These are phyloP conservation scores for Ustilago crameri DNA, from an alignment of 1,284 basidiomycete genomes.

Conservation along the genomic window DNA sequence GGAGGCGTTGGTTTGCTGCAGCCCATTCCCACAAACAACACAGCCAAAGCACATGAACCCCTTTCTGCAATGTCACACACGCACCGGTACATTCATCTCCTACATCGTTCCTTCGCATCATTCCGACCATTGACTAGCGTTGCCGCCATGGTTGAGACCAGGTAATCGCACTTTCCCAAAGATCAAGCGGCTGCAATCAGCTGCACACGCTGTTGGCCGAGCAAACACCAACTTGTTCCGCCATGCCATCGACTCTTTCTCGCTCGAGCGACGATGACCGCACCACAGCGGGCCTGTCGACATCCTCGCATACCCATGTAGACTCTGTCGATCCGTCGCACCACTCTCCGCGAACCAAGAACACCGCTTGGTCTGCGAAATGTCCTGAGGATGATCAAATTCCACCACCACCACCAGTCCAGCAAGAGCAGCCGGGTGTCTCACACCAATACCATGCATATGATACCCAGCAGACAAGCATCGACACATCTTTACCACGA, in stretches of 20 bases:
- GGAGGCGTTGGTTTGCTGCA: background rate
- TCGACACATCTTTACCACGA: background rate
- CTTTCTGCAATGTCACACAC: too few species aligned
- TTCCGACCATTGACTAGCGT: too few species aligned
- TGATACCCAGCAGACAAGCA: background rate
- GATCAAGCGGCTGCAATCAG: too few species aligned
- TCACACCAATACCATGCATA: conserved; percentile 1
- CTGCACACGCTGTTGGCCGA: background rate
- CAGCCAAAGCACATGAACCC: background rate
- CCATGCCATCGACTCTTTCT: conserved; percentile 15
- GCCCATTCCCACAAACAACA: background rate
- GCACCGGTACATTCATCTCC: too few species aligned
- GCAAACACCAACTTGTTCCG: background rate
- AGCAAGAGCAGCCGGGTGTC: background rate
- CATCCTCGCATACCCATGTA: conserved; percentile 37
- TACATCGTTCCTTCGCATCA: too few species aligned
- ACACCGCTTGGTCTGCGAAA: conserved; percentile 6
- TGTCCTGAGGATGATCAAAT: background rate
- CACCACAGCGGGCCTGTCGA: conserved; percentile 23
- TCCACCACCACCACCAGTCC: background rate
- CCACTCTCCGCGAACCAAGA: conserved; percentile 22
- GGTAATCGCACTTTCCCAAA: background rate
- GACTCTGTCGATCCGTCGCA: conserved; percentile 11
- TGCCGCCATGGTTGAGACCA: too few species aligned
- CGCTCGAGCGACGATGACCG: conserved; percentile 19